Evolutionary conservation across 257 asterid species (phyloP).

Genomic region (Solanum piurae): DNA sequence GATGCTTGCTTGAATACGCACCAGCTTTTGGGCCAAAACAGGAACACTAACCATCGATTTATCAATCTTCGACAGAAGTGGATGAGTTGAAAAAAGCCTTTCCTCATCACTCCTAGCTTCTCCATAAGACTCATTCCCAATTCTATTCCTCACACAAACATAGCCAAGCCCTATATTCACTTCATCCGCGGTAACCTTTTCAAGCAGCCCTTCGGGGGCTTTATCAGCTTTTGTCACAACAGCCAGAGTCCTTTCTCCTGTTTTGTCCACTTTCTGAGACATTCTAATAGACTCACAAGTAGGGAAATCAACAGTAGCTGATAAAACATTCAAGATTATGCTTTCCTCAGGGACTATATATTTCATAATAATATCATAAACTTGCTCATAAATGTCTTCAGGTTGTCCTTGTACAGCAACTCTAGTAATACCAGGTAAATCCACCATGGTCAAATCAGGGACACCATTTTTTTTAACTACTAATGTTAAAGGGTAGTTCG

Average conservation of each 20-base stretch:
- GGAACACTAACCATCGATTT: not conserved
- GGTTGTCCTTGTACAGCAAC: not conserved
- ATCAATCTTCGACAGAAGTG: not conserved
- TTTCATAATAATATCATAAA: not conserved
- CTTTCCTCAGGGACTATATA: not conserved
- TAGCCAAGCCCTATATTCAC: not conserved
- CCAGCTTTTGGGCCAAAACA: not conserved
- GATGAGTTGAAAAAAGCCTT: not conserved
- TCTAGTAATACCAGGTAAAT: not conserved
- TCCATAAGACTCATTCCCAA: not conserved
- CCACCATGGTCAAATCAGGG: not conserved
- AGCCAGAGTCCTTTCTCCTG: not conserved
- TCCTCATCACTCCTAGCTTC: not conserved
- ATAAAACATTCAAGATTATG: not conserved
- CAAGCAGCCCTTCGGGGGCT: not conserved
- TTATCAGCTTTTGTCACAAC: not conserved
- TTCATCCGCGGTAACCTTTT: not conserved
- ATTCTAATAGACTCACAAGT: not conserved
- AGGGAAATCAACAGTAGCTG: not conserved
- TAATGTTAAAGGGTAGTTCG: not conserved
- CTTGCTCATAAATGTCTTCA: not conserved
- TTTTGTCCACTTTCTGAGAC: not conserved
- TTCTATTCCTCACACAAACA: not conserved
- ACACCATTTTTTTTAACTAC: not conserved
- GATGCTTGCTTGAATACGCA: not conserved